Evolutionary conservation across 2,329 filamentous ascomycete genomes (phyloP).

Genomic region (Cordyceps cicadae): DNA sequence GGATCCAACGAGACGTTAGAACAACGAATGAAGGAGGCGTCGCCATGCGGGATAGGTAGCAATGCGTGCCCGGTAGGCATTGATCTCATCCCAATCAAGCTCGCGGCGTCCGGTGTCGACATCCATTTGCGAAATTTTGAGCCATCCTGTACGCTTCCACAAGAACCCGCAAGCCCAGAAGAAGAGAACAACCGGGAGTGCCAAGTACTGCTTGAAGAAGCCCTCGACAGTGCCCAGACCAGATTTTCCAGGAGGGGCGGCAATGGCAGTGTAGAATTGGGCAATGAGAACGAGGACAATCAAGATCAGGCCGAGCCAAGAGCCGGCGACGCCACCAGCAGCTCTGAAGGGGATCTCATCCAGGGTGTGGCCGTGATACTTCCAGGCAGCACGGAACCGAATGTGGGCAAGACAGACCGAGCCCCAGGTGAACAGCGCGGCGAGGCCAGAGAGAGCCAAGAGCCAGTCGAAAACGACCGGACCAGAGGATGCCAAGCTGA

Average conservation of each 20-base stretch:
- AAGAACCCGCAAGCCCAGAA: constrained; percentile 52
- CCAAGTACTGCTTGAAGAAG: constrained; percentile 50
- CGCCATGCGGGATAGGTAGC: constrained; percentile 45
- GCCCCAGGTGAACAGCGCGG: constrained; percentile 60
- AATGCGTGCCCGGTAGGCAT: constrained; percentile 42
- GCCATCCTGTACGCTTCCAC: constrained; percentile 59
- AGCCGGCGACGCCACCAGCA: constrained; percentile 53
- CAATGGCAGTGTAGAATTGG: constrained; percentile 44
- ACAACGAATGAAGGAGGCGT: constrained; percentile 29
- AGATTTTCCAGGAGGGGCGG: constrained; percentile 22
- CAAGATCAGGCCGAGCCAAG: constrained; percentile 52
- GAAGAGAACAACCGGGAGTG: constrained; percentile 43
- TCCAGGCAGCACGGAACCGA: constrained; percentile 59
- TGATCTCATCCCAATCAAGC: constrained; percentile 57
- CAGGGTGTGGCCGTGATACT: constrained; percentile 48
- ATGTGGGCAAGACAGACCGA: constrained; percentile 62
- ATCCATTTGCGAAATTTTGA: constrained; percentile 53
- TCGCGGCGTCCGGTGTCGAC: constrained; percentile 58
- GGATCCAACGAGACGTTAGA: constrained; percentile 15
- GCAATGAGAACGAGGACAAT: constrained; percentile 48
- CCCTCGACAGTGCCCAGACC: constrained; percentile 34
- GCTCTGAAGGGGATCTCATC: constrained; percentile 61
- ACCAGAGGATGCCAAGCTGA: constrained; percentile 37
- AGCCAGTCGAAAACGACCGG: constrained; percentile 56
- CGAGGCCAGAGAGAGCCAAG: constrained; percentile 54